These are phyloP conservation scores for Backusella tarrabulga DNA, from an alignment of 192 early-diverging fungal species.

Conservation along the genomic window DNA sequence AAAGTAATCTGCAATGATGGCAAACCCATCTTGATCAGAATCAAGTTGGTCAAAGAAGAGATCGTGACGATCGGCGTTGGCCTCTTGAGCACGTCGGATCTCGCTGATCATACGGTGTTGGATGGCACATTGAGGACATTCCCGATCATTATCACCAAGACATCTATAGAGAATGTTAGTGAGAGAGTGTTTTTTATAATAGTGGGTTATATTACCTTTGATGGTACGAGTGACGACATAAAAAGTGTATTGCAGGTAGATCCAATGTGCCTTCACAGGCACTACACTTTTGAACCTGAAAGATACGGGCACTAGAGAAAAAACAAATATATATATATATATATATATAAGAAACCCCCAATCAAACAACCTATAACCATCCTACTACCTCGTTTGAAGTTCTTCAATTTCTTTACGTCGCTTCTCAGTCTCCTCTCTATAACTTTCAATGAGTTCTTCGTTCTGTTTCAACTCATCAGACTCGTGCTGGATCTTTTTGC, in stretches of 20 bases:
- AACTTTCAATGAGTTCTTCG: slow-evolving; percentile 67
- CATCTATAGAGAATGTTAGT: slow-evolving; percentile 33
- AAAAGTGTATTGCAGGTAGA: slow-evolving; percentile 88
- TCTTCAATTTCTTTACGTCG: slow-evolving; percentile 82
- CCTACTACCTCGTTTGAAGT: slow-evolving; percentile 58
- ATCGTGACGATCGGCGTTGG: slow-evolving; percentile 73
- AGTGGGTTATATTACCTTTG: slow-evolving; percentile 48
- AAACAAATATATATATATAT: too few relatives aligned
- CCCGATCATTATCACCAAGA: slow-evolving; percentile 51
- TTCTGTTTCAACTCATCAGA: slow-evolving; percentile 59
- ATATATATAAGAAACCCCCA: background rate
- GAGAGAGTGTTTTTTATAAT: background rate
- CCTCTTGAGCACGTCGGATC: slow-evolving; percentile 74
- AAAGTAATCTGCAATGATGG: slow-evolving; percentile 87
- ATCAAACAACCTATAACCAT: background rate
- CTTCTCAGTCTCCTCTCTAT: slow-evolving; percentile 75
- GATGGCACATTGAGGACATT: slow-evolving; percentile 81
- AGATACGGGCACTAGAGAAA: slow-evolving; percentile 60
- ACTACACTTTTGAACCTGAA: slow-evolving; percentile 78
- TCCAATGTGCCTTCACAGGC: slow-evolving; percentile 75
- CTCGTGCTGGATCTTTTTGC: slow-evolving; percentile 73
- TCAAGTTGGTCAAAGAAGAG: slow-evolving; percentile 80
- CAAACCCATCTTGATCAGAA: slow-evolving; percentile 81
- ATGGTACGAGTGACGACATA: slow-evolving; percentile 96
- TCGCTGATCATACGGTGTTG: slow-evolving; percentile 85